These are phyloP conservation scores for Nyctanthes arbortristis DNA, from an alignment of 257 asterid genomes.

Conservation along the genomic window DNA sequence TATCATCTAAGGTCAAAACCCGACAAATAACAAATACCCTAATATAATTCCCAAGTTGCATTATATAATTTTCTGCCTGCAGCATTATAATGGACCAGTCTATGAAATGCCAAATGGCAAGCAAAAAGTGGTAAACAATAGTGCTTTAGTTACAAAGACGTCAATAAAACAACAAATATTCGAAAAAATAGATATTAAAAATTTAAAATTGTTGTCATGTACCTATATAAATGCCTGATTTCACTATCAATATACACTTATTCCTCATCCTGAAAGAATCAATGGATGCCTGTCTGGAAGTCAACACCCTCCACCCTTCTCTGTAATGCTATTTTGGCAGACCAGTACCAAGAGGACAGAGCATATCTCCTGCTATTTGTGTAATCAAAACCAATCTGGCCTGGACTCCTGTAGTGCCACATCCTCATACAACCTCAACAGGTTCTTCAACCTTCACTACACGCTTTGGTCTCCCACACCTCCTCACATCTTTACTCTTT, in stretches of 20 bases:
- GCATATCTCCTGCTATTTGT: background rate
- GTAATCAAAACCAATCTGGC: background rate
- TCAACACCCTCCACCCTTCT: background rate
- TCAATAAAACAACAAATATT: background rate
- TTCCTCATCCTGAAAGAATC: background rate
- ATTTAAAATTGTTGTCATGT: background rate
- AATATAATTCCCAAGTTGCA: background rate
- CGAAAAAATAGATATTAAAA: background rate
- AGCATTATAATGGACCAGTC: background rate
- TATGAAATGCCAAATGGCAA: background rate
- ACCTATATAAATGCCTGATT: slow-evolving; percentile 1
- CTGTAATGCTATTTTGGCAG: background rate
- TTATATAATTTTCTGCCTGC: too few relatives aligned
- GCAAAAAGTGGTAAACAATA: background rate
- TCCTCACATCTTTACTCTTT: slow-evolving; percentile 54
- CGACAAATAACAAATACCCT: background rate
- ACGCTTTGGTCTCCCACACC: slow-evolving; percentile 65
- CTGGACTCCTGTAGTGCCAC: background rate
- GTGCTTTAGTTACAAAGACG: background rate
- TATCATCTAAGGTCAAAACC: background rate
- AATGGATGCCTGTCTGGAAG: background rate
- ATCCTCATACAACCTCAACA: slow-evolving; percentile 32
- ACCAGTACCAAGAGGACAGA: background rate
- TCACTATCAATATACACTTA: background rate
- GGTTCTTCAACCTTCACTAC: slow-evolving; percentile 34